Percentiles rank a stretch among this genome's conserved stretches.
phyloP scores from a whole-genome alignment of 2,329 filamentous ascomycete species.

The Dothiorella sarmentorum region DNA sequence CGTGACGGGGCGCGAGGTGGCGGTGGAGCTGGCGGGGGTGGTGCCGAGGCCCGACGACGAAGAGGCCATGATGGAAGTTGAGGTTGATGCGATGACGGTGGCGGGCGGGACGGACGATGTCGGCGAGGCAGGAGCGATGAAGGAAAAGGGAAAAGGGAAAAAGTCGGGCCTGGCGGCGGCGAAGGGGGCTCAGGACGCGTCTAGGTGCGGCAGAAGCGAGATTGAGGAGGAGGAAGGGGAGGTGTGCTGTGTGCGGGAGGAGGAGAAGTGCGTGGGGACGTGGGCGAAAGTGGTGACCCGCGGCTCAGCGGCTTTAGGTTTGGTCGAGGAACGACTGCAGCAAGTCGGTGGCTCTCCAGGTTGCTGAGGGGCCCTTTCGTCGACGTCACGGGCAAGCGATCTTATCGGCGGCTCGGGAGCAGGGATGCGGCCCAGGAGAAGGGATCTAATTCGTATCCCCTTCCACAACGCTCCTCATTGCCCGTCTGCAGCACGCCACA shows the following conservation, averaged over 20 bases:
- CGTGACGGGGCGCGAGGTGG: conserved; percentile 35
- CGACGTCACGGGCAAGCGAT: conserved; percentile 4
- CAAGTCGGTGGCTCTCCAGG: neutral
- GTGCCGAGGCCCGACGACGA: conserved; percentile 23
- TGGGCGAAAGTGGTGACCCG: neutral
- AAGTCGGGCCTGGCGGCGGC: neutral
- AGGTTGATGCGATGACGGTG: neutral
- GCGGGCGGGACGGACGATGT: too few species aligned
- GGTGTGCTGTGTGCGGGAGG: neutral
- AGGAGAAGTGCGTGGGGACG: neutral
- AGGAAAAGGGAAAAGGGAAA: conserved; percentile 1
- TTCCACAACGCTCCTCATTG: too few species aligned
- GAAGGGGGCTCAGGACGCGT: conserved; percentile 13
- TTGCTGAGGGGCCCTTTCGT: neutral
- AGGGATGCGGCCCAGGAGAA: neutral
- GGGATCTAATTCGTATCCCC: too few species aligned
- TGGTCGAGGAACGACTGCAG: neutral
- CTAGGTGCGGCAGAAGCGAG: conserved; percentile 14
- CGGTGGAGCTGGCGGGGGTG: conserved; percentile 32
- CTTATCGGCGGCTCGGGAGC: conserved; percentile 9
- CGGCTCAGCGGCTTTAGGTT: conserved; percentile 13
- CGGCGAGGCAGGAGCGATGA: neutral
- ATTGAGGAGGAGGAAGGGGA: conserved; percentile 10
- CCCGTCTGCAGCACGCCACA: neutral
- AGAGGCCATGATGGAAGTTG: conserved; percentile 23